These are phyloP conservation scores for Fraxinus pennsylvanica DNA, from an alignment of 257 asterid species.

Conservation along the genomic window DNA sequence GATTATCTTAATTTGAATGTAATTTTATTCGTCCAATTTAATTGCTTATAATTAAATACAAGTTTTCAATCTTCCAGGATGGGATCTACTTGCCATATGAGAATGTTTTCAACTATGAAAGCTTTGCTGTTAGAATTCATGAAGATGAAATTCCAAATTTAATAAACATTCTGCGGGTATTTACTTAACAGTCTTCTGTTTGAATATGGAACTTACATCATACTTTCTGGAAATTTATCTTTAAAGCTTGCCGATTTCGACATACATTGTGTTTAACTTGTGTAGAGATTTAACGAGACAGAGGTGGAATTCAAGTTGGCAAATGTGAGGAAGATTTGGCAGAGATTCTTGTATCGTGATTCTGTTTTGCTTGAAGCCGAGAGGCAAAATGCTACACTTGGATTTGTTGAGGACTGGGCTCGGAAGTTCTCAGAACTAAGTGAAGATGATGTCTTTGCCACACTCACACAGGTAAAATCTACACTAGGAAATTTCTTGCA, in stretches of 20 bases:
- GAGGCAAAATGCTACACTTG: conserved; percentile 65
- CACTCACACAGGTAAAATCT: conserved; percentile 73
- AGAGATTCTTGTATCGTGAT: conserved; percentile 82
- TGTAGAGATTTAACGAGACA: conserved; percentile 71
- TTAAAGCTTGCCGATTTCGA: conserved; percentile 8
- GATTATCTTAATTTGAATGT: not conserved
- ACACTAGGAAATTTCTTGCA: not conserved
- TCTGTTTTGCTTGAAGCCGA: conserved; percentile 87
- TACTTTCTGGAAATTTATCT: conserved; percentile 1
- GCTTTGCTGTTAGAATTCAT: conserved; percentile 83
- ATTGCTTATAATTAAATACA: conserved; percentile 17
- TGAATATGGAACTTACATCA: not conserved
- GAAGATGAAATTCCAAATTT: conserved; percentile 88
- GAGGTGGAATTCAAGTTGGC: conserved; percentile 73
- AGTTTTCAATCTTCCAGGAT: conserved; percentile 48
- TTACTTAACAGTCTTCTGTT: conserved; percentile 26
- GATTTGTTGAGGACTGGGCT: conserved; percentile 71
- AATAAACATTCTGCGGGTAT: conserved; percentile 76
- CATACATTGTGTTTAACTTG: conserved; percentile 25
- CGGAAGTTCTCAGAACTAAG: conserved; percentile 47
- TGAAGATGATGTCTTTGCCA: conserved; percentile 76
- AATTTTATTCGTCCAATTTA: not conserved
- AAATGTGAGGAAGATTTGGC: conserved; percentile 87
- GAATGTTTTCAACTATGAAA: conserved; percentile 74
- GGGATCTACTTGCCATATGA: conserved; percentile 95